Base-by-base conservation (phyloP, 2,329 filamentous ascomycete genomes). In the Sphaerulina vaccinii region DNA sequence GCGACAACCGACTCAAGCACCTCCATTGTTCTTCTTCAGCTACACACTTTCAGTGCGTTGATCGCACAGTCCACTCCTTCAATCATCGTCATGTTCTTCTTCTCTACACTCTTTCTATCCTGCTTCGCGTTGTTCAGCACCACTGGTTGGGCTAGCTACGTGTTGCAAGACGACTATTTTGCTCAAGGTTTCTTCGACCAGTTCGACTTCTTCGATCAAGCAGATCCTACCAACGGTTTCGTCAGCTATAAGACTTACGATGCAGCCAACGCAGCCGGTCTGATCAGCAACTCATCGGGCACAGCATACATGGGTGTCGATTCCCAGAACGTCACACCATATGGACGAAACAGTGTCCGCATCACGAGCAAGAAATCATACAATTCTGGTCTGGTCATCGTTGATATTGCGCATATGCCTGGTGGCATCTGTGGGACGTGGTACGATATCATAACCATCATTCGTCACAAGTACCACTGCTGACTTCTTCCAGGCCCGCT, bases 381-480 rank as follows among this genome's bases (percentile, higher is more conserved):
- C 67, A 80, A 76, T 23, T 76, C 84, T 59, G 86, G 85, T 1
- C 77, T 90, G 8, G 82, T 90, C 60, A 83, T 90, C 43, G 75
- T 86, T 18, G 87, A 90, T 65, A 79, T 90, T 45, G 75, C 76
- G 15, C 86, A 90, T 60, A 90, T 90, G 85, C 86, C 87, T 2
- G 78, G 76, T 16, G 82, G 83, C 1, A 74, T 81, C 44, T 90
- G 87, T 59, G 87, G 87, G 18, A 78, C 82, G 18, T 90, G 87
- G 86, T 62, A 29, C 38, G 55, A 9, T 13, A 9, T 10, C 4
- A n/a, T 8, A 2, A 15, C 2, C 9, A 13, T 5, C 10, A 11
- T 11, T 27, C 22, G n/a, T 36, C 37, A 11, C 13, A n/a, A 16
- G 24, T 11, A 13, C 32, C n/a, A 3, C 11, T 5, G 16, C 9